Evolutionary conservation across 495 filamentous ascomycete species (phyloP).

Genomic region (Aspergillus biplanus): DNA sequence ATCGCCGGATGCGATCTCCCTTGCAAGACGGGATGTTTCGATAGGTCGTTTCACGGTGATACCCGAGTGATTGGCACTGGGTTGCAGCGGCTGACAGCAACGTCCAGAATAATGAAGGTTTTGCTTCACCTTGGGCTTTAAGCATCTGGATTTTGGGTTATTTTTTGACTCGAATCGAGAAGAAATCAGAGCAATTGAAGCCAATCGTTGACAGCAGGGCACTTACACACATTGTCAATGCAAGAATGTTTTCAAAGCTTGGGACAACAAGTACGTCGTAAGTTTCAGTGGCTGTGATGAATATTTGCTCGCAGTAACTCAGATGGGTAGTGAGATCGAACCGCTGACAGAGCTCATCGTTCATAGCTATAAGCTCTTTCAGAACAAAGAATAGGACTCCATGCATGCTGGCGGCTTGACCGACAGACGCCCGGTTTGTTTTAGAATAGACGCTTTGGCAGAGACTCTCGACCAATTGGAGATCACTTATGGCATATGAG

Average conservation of each 20-base stretch:
- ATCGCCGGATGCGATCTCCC: constrained; percentile 21
- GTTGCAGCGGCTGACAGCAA: constrained; percentile 19
- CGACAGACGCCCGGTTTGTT: constrained; percentile 8
- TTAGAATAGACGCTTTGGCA: constrained; percentile 31
- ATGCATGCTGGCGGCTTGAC: constrained; percentile 28
- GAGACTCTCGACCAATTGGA: constrained; percentile 18
- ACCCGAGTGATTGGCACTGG: constrained; percentile 24
- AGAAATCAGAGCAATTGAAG: background rate
- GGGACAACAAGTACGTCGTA: constrained; percentile 27
- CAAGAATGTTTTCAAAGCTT: constrained; percentile 32
- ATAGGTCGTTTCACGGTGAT: constrained; percentile 25
- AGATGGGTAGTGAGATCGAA: constrained; percentile 26
- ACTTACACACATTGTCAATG: constrained; percentile 30
- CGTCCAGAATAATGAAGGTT: constrained; percentile 16
- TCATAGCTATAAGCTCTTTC: constrained; percentile 19
- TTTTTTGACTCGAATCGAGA: background rate
- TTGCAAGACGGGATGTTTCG: constrained; percentile 5
- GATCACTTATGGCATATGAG: constrained; percentile 26
- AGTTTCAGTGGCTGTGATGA: constrained; percentile 22
- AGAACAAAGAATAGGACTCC: constrained; percentile 28
- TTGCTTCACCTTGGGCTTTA: constrained; percentile 26
- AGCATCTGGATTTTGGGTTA: constrained; percentile 8
- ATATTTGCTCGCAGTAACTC: constrained; percentile 25
- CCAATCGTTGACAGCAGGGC: background rate
- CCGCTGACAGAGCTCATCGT: constrained; percentile 20